Evolutionary conservation across 352 stramenopile species (phyloP).

Genomic region (Globisporangium cylindrosporum): DNA sequence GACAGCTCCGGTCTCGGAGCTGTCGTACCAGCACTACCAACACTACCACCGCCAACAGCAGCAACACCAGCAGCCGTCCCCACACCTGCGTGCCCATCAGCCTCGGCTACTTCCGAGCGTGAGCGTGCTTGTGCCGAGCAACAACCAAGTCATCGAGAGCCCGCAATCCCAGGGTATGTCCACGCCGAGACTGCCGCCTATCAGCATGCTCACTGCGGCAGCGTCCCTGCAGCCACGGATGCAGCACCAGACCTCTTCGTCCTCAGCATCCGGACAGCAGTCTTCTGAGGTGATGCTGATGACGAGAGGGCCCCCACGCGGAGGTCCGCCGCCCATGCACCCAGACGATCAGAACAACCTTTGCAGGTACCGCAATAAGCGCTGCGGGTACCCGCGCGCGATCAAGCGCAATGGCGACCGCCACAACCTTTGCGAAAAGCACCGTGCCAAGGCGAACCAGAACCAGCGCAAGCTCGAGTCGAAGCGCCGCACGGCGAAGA

Average conservation of each 20-base stretch:
- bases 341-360: constrained; percentile 27
- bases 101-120: neutral
- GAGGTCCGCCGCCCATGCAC: neutral
- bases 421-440: constrained; percentile 62
- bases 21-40: constrained; percentile 6
- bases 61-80: constrained; percentile 1
- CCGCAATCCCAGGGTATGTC: neutral
- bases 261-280: neutral
- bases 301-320: neutral
- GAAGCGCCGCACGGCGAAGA: constrained; percentile 69
- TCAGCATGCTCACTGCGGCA: constrained; percentile 45
- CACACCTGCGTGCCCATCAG: neutral
- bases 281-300: neutral
- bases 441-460: constrained; percentile 72
- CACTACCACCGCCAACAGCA: constrained; percentile 11
- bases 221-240: constrained; percentile 31
- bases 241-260: constrained; percentile 9
- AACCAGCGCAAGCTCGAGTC: constrained; percentile 82
- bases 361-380: constrained; percentile 67
- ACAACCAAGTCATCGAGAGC: constrained; percentile 8
- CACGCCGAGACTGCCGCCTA: constrained; percentile 37
- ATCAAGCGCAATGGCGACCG: constrained; percentile 68
- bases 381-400: constrained; percentile 50
- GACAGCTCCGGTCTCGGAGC: neutral
- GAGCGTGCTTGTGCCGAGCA: constrained; percentile 2